Conservation (phyloP, 345 rosid species). For the Acer negundo region DNA sequence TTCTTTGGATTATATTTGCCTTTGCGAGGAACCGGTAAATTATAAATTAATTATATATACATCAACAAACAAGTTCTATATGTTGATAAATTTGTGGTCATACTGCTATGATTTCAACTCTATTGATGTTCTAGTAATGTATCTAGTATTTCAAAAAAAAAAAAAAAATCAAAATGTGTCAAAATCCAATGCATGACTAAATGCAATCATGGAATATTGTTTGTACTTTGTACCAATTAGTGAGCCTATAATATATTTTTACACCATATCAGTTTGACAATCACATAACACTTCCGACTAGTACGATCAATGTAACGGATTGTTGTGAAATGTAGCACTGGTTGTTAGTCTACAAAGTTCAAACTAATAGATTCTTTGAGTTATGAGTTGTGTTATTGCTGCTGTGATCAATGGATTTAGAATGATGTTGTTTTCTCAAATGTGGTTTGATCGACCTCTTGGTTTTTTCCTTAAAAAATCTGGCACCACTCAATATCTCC, state of each 20-base stretch:
- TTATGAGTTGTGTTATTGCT: neutral
- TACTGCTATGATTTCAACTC: neutral
- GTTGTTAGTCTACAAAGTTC: too few species aligned
- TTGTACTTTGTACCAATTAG: neutral
- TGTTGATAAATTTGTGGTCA: neutral
- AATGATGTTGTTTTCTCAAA: neutral
- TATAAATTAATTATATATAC: too few species aligned
- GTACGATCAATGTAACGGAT: neutral
- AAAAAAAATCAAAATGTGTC: too few species aligned
- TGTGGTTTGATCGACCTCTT: neutral
- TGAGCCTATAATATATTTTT: neutral
- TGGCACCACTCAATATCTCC: too few species aligned
- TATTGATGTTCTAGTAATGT: neutral
- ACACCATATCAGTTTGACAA: neutral
- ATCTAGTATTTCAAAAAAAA: neutral
- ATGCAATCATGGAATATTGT: too few species aligned
- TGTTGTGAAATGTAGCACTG: neutral
- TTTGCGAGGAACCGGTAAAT: conserved; percentile 95
- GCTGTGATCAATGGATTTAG: neutral
- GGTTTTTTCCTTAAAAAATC: too few species aligned
- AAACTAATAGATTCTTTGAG: neutral
- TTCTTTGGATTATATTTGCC: conserved; percentile 95
- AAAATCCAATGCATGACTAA: too few species aligned
- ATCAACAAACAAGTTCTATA: neutral
- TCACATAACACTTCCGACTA: neutral